Conservation (phyloP, 768 basidiomycete genomes). For the Psilocybe cubensis region DNA sequence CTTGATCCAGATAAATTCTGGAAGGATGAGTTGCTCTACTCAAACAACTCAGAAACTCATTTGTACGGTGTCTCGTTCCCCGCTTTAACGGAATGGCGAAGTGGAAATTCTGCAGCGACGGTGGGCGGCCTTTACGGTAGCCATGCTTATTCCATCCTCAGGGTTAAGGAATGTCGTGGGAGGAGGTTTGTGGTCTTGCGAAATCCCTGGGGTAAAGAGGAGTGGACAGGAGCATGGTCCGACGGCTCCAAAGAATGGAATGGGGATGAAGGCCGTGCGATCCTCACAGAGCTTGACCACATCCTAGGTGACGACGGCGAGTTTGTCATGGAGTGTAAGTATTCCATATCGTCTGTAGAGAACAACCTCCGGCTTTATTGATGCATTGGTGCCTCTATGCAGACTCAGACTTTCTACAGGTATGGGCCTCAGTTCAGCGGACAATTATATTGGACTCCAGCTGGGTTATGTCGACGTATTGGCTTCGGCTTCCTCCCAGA, state of each 20-base stretch:
- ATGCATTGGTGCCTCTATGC: not conserved
- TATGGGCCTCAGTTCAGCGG: constrained; percentile 41
- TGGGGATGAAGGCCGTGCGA: constrained; percentile 37
- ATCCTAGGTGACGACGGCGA: constrained; percentile 44
- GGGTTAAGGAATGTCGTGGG: constrained; percentile 42
- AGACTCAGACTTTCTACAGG: constrained; percentile 41
- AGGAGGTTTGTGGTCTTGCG: constrained; percentile 47
- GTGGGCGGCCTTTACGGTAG: constrained; percentile 33
- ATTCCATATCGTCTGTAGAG: not conserved
- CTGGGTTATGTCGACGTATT: constrained; percentile 47
- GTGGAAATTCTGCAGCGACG: constrained; percentile 12
- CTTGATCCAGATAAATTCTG: constrained; percentile 52
- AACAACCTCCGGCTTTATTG: not conserved
- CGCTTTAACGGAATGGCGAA: constrained; percentile 24
- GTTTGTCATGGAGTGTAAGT: constrained; percentile 49
- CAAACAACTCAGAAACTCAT: constrained; percentile 40
- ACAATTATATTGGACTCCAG: constrained; percentile 43
- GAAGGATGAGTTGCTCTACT: constrained; percentile 49
- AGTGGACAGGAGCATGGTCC: constrained; percentile 48
- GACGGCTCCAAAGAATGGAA: constrained; percentile 49
- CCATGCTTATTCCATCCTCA: constrained; percentile 48
- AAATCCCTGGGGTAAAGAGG: constrained; percentile 48
- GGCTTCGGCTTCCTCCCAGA: constrained; percentile 39
- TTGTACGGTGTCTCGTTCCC: constrained; percentile 49
- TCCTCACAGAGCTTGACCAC: constrained; percentile 38